A percentile compares a stretch with the other conserved stretches of the same genome.
Conservation (phyloP, 345 rosid species). For the Clausena lansium region DNA sequence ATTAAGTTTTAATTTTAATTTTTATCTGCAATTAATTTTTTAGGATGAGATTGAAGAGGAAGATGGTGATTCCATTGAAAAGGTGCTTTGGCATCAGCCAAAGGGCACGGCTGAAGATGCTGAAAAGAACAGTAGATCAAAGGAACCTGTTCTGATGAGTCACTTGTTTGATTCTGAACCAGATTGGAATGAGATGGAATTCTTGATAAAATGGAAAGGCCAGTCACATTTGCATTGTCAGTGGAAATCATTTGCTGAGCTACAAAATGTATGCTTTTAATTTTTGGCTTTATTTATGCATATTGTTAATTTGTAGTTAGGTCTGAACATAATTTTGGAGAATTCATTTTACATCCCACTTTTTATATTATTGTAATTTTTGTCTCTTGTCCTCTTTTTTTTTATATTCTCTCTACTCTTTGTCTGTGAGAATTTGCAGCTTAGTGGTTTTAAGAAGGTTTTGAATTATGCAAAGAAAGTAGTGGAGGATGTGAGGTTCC, state of each 20-base stretch:
- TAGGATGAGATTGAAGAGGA: constrained; percentile 97
- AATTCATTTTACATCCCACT: not conserved
- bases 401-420: not conserved
- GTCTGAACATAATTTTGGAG: not conserved
- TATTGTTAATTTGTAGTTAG: not conserved
- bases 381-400: constrained; percentile 7
- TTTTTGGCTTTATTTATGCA: not conserved
- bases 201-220: constrained; percentile 98
- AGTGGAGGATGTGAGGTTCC: constrained; percentile 76
- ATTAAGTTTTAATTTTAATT: not conserved
- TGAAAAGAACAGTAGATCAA: constrained; percentile 49
- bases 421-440: constrained; percentile 50
- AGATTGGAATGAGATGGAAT: constrained; percentile 91
- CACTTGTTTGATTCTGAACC: constrained; percentile 73
- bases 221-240: constrained; percentile 98
- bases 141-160: constrained; percentile 70
- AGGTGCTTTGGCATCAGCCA: constrained; percentile 97
- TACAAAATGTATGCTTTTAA: constrained; percentile 71
- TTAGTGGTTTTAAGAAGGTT: constrained; percentile 95
- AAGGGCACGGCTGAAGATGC: constrained; percentile 82
- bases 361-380: not conserved
- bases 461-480: constrained; percentile 89
- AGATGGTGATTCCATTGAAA: constrained; percentile 92
- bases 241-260: constrained; percentile 81
- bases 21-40: constrained; percentile 13